A percentile compares a stretch with the other conserved stretches of the same genome.
phyloP scores from a whole-genome alignment of 1,284 basidiomycete genomes.

The Anthracocystis panici-leucophaei region DNA sequence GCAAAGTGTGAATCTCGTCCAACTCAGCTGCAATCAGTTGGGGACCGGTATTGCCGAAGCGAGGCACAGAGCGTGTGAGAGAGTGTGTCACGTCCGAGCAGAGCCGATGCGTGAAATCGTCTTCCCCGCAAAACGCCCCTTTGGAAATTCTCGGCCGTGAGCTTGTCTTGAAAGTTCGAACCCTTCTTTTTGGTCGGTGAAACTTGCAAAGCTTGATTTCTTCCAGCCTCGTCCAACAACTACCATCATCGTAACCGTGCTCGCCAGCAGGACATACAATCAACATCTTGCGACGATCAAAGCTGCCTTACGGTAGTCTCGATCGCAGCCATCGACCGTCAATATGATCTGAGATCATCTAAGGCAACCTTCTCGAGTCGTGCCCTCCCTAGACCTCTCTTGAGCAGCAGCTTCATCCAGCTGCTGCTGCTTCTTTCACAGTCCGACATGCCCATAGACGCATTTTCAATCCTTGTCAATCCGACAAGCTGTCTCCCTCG shows the following conservation, averaged over 20 bases:
- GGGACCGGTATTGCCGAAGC: constrained; percentile 29
- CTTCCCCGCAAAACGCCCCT: constrained; percentile 28
- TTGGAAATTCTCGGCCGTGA: constrained; percentile 27
- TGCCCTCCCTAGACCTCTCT: background rate
- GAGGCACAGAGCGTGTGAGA: constrained; percentile 8
- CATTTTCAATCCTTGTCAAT: constrained; percentile 6
- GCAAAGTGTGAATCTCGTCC: too few species aligned
- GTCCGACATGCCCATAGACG: constrained; percentile 3
- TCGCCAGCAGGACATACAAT: background rate
- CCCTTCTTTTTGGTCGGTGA: constrained; percentile 11
- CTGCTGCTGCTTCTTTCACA: too few species aligned
- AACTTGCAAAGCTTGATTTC: background rate
- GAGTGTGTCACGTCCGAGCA: too few species aligned
- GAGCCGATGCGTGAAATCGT: constrained; percentile 10
- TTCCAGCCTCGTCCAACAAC: background rate
- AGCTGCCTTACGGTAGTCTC: background rate
- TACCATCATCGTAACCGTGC: background rate
- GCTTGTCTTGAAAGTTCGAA: constrained; percentile 4
- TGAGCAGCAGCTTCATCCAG: background rate
- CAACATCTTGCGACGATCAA: too few species aligned
- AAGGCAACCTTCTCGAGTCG: background rate
- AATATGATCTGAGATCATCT: constrained; percentile 13
- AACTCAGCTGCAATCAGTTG: background rate
- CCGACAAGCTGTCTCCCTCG: constrained; percentile 45
- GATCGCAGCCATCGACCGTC: background rate